Evolutionary conservation across 2,329 filamentous ascomycete genomes (phyloP).

Genomic region (Trichoderma afroharzianum): DNA sequence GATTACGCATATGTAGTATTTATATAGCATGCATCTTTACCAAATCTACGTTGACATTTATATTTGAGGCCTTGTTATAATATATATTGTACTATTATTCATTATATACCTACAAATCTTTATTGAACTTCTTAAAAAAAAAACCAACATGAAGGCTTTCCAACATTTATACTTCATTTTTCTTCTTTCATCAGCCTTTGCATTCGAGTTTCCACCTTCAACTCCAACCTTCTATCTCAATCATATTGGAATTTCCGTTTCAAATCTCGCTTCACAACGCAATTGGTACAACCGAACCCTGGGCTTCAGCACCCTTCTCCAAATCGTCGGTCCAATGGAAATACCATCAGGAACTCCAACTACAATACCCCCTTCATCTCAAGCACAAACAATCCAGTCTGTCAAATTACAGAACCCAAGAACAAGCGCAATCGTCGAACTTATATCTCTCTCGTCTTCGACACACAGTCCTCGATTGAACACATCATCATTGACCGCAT

Average conservation of each 20-base stretch:
- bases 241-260: not conserved
- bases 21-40: not conserved
- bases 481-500: no score
- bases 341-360: not conserved
- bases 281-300: not conserved
- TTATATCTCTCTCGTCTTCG: not conserved
- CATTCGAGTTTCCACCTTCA: not conserved
- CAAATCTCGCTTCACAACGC: not conserved
- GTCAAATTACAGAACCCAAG: not conserved
- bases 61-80: not conserved
- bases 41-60: not conserved
- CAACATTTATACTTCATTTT: not conserved
- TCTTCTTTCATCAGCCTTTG: not conserved
- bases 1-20: not conserved
- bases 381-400: not conserved
- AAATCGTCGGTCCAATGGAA: not conserved
- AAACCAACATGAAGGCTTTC: not conserved
- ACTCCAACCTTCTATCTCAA: not conserved
- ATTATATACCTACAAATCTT: no score
- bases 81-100: not conserved
- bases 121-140: no score
- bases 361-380: not conserved
- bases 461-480: not conserved
- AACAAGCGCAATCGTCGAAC: not conserved
- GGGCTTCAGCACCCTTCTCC: not conserved